Evolutionary conservation across 306 rosid genomes (phyloP), one percentile per base, ranked within the genome.

Genomic region (Prunus salicina): DNA sequence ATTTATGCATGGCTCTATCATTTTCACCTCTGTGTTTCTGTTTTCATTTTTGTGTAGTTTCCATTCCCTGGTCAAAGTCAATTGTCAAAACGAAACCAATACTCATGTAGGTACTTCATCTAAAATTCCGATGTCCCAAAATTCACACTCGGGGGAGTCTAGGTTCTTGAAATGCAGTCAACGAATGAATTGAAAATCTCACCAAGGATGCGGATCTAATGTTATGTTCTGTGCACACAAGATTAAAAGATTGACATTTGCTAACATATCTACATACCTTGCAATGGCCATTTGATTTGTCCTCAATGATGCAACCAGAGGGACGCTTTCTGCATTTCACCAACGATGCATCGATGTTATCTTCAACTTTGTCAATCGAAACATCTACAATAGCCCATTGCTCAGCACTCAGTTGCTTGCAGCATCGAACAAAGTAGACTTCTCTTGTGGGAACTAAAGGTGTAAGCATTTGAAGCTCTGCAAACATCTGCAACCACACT

Each of bases 301-400:
- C 99, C 77, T 96, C 91, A 57, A 96, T 96, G 74, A 96, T 89
- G 89, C 98, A 96, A 76, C 99, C 99, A 0, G 98, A 96, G 16
- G 99, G 97, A 50, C 97, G 93, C 86, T 92, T 96, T 82, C 96
- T 79, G 80, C 97, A 96, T 74, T 92, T 92, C 49, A 96, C 89
- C 63, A 91, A 84, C 28, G 98, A 89, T 0, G 90, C 95, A 13
- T 92, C 98, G 5, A 89, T 89, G 74, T 83, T 96, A 68, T 91
- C 96, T 84, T 96, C 98, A 19, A 96, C 97, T 72, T 91, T 91
- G 80, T 96, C 98, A 8, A 96, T 85, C 3, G 99, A 96, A 24
- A 91, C 93, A 49, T 96, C 99, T 12, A 92, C 97, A 0, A 96
- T 84, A 1, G 97, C 98, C 98, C 99, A 96, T 32, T 84, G 93